These are phyloP conservation scores for Pyrenophora tritici-repentis DNA, from an alignment of 2,329 filamentous ascomycete species.

Conservation along the genomic window DNA sequence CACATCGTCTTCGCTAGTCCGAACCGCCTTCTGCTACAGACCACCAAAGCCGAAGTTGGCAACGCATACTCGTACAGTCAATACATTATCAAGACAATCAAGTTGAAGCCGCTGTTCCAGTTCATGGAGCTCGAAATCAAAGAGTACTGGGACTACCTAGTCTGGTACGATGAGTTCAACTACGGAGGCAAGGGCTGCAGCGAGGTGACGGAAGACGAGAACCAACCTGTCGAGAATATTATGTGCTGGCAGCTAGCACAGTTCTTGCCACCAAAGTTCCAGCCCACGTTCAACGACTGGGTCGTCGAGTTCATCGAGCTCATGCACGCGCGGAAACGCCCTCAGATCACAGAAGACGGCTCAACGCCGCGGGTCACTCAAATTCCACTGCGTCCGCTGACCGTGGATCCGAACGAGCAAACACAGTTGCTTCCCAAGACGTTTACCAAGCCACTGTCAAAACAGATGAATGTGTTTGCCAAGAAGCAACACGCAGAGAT, in stretches of 20 bases:
- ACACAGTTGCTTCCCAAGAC: constrained; percentile 74
- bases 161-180: constrained; percentile 99
- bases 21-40: constrained; percentile 88
- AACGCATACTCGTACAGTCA: constrained; percentile 97
- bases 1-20: constrained; percentile 94
- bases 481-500: constrained; percentile 85
- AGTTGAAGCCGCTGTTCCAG: constrained; percentile 91
- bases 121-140: constrained; percentile 97
- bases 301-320: constrained; percentile 92
- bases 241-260: constrained; percentile 99
- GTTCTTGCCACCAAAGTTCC: constrained; percentile 79
- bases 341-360: constrained; percentile 53
- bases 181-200: constrained; percentile 93
- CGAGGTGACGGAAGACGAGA: constrained; percentile 75
- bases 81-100: constrained; percentile 97
- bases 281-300: constrained; percentile 88
- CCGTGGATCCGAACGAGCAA: constrained; percentile 62
- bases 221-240: constrained; percentile 82
- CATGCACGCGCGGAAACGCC: constrained; percentile 84
- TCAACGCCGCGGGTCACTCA: constrained; percentile 63
- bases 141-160: constrained; percentile 98
- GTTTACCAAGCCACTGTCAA: constrained; percentile 89
- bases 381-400: constrained; percentile 61
- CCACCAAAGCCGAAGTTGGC: constrained; percentile 92
- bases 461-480: constrained; percentile 81